phyloP scores from a whole-genome alignment of 1,139 yeast species.

The Blastobotrys ciferrii region DNA sequence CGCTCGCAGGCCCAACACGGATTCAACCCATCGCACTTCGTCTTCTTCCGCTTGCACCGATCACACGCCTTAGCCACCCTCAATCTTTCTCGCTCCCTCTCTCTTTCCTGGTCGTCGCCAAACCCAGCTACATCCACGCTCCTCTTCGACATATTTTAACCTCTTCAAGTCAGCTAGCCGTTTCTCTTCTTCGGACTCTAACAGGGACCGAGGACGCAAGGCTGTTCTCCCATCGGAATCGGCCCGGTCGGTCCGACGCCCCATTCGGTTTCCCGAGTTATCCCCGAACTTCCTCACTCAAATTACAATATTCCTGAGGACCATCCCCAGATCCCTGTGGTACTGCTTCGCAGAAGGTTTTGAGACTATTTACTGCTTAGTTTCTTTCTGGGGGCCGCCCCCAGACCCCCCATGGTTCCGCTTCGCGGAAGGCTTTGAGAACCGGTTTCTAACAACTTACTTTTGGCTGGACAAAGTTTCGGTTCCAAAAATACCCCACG shows the following conservation, averaged over 20 bases:
- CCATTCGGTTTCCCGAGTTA: neutral
- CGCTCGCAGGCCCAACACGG: conserved; percentile 55
- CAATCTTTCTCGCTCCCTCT: conserved; percentile 19
- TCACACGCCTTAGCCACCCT: conserved; percentile 58
- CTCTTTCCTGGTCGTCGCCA: neutral
- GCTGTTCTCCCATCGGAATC: neutral
- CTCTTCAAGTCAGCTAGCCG: neutral
- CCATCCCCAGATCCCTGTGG: too few species aligned
- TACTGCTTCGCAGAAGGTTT: too few species aligned
- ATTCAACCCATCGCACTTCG: conserved; percentile 57
- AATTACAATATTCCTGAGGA: neutral
- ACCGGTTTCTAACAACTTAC: too few species aligned
- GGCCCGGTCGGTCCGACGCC: neutral
- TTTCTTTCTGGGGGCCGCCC: too few species aligned
- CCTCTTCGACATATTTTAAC: conserved; percentile 1
- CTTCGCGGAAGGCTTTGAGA: too few species aligned
- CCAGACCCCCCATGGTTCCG: too few species aligned
- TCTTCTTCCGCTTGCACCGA: conserved; percentile 58
- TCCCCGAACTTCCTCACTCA: too few species aligned
- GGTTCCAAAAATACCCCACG: too few species aligned
- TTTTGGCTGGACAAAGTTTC: too few species aligned
- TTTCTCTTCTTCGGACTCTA: too few species aligned
- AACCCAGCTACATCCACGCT: neutral
- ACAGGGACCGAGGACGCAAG: neutral
- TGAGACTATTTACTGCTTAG: too few species aligned